These are phyloP conservation scores for Hypoxylon rickii DNA, from an alignment of 495 filamentous ascomycete species.

Conservation along the genomic window DNA sequence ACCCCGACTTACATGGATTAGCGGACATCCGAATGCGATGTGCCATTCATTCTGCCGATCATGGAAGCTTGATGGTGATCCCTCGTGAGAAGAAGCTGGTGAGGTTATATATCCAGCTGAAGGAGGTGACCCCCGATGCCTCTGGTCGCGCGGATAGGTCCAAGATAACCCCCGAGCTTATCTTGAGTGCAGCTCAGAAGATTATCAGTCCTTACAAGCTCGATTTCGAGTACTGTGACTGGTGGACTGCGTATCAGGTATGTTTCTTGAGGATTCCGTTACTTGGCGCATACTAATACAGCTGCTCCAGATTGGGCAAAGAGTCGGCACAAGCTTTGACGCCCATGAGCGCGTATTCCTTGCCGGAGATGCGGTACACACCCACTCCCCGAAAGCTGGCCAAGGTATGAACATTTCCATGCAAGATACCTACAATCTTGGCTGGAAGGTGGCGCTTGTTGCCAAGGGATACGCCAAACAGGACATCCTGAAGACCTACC, in stretches of 20 bases:
- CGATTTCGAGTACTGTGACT: slow-evolving; percentile 64
- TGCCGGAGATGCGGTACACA: slow-evolving; percentile 65
- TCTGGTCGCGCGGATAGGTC: slow-evolving; percentile 50
- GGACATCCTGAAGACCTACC: slow-evolving; percentile 69
- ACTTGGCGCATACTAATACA: slow-evolving; percentile 16
- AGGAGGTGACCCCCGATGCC: slow-evolving; percentile 61
- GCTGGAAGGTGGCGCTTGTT: slow-evolving; percentile 73
- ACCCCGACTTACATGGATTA: slow-evolving; percentile 59
- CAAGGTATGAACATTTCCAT: slow-evolving; percentile 78
- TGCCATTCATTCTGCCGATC: slow-evolving; percentile 66
- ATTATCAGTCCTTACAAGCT: slow-evolving; percentile 67
- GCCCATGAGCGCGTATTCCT: slow-evolving; percentile 66
- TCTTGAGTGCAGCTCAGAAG: slow-evolving; percentile 61
- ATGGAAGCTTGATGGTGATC: slow-evolving; percentile 70
- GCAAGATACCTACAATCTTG: slow-evolving; percentile 72
- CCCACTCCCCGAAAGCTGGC: slow-evolving; percentile 71
- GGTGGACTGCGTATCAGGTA: slow-evolving; percentile 69
- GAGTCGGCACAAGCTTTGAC: slow-evolving; percentile 68
- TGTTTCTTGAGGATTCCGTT: slow-evolving; percentile 40
- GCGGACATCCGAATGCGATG: slow-evolving; percentile 70
- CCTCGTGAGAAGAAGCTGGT: slow-evolving; percentile 70
- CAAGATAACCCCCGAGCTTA: slow-evolving; percentile 61
- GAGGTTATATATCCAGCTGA: slow-evolving; percentile 72
- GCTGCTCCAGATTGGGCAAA: slow-evolving; percentile 65
- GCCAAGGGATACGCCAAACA: slow-evolving; percentile 56